Percentiles rank a stretch among this genome's conserved stretches.
Conservation (phyloP, 352 stramenopile genomes). For the Phytopythium sindhum region DNA sequence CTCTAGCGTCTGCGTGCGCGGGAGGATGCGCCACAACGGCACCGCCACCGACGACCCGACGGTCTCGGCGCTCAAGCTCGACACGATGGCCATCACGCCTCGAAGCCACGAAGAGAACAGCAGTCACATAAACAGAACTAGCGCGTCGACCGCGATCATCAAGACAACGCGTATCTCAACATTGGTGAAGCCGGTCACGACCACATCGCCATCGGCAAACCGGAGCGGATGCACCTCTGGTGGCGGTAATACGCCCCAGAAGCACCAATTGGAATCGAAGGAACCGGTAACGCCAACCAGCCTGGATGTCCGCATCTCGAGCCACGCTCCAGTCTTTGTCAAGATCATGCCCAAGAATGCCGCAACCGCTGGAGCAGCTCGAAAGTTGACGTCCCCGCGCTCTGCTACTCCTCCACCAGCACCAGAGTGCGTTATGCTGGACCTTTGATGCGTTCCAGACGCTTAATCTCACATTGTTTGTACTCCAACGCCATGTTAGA, state of each 20-base stretch:
- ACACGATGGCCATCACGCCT: neutral
- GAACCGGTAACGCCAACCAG: too few relatives aligned
- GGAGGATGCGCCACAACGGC: neutral
- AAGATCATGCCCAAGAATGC: neutral
- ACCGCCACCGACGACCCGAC: neutral
- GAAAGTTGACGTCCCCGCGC: neutral
- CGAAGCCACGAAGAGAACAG: neutral
- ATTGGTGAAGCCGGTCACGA: neutral
- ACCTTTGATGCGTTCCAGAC: neutral
- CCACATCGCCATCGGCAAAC: neutral
- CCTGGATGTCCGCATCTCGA: neutral
- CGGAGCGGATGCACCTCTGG: neutral
- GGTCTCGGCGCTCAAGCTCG: neutral
- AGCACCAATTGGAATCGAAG: neutral
- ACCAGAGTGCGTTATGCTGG: neutral
- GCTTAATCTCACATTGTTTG: neutral
- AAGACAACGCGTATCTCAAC: neutral
- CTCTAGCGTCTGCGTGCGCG: neutral
- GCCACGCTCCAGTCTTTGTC: neutral
- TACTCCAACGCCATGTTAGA: neutral
- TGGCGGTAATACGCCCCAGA: neutral
- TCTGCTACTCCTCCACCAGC: neutral
- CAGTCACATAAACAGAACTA: neutral
- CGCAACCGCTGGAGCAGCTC: neutral
- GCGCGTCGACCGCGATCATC: neutral